Evolutionary conservation across 352 stramenopile species (phyloP).

Genomic region (Globisporangium rhizosaccharum): DNA sequence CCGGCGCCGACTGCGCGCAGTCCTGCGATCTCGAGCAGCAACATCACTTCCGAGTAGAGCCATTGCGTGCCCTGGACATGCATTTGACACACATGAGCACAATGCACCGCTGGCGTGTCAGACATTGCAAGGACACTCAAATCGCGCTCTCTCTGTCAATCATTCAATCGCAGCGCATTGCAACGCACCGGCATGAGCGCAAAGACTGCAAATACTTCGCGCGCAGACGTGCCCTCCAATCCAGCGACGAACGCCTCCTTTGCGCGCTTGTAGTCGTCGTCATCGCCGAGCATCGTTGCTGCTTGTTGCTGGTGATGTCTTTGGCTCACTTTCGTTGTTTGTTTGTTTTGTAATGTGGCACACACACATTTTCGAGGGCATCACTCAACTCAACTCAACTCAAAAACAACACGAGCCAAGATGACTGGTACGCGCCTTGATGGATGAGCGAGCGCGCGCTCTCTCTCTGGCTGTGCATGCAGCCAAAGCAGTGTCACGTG

Average conservation of each 20-base stretch:
- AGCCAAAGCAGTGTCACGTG: too few species aligned
- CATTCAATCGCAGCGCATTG: not conserved
- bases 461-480: not conserved
- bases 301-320: slow-evolving; percentile 1
- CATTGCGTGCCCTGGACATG: slow-evolving; percentile 51
- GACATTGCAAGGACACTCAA: not conserved
- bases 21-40: slow-evolving; percentile 65
- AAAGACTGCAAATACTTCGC: slow-evolving; percentile 75
- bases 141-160: not conserved
- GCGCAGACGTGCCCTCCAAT: slow-evolving; percentile 57
- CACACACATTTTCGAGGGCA: not conserved
- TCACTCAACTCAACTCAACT: not conserved
- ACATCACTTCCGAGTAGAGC: slow-evolving; percentile 79
- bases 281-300: slow-evolving; percentile 19
- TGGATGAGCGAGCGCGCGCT: not conserved
- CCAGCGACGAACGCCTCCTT: slow-evolving; percentile 81
- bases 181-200: slow-evolving; percentile 57
- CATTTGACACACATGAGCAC: not conserved
- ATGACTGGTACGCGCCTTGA: slow-evolving; percentile 53
- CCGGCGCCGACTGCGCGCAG: slow-evolving; percentile 41
- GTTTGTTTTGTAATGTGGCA: not conserved
- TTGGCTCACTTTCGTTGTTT: not conserved
- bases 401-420: slow-evolving; percentile 3
- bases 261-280: slow-evolving; percentile 78
- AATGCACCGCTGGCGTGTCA: not conserved